Evolutionary conservation across 768 basidiomycete genomes (phyloP).

Genomic region (Antrodiella citrinella): DNA sequence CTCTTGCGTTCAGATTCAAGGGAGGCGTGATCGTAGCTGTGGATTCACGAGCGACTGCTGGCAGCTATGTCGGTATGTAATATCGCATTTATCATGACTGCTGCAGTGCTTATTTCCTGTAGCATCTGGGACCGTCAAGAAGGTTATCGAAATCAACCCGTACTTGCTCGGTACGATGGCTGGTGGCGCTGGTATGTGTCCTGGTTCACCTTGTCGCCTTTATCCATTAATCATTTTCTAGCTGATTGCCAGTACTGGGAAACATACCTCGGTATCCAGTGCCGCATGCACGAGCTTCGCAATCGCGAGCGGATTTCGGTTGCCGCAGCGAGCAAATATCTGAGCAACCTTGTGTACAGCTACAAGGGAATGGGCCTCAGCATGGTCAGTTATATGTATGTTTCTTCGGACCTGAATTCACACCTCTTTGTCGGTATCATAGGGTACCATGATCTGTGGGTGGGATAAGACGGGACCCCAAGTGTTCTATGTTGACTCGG

Average conservation of each 20-base stretch:
- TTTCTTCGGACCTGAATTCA: not conserved
- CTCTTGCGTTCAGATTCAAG: slow-evolving; percentile 91
- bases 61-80: slow-evolving; percentile 85
- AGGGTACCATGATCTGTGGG: slow-evolving; percentile 99
- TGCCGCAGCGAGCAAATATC: slow-evolving; percentile 96
- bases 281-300: slow-evolving; percentile 91
- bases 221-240: slow-evolving; percentile 20
- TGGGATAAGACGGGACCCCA: slow-evolving; percentile 99
- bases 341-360: slow-evolving; percentile 93
- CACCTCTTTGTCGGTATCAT: slow-evolving; percentile 5
- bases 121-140: slow-evolving; percentile 98
- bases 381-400: slow-evolving; percentile 58
- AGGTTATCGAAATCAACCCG: slow-evolving; percentile 99
- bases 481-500: slow-evolving; percentile 96
- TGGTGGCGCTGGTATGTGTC: slow-evolving; percentile 80
- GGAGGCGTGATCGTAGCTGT: slow-evolving; percentile 99
- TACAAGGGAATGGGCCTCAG: slow-evolving; percentile 99
- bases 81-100: not conserved
- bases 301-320: slow-evolving; percentile 97
- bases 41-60: slow-evolving; percentile 96
- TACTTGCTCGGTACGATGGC: slow-evolving; percentile 99
- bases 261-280: slow-evolving; percentile 97
- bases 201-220: not conserved
- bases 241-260: slow-evolving; percentile 98
- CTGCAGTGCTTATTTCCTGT: slow-evolving; percentile 1